Percentiles rank a stretch among this genome's conserved stretches.
Conservation (phyloP, 768 basidiomycete species). For the Hygrophorus pudorinus region DNA sequence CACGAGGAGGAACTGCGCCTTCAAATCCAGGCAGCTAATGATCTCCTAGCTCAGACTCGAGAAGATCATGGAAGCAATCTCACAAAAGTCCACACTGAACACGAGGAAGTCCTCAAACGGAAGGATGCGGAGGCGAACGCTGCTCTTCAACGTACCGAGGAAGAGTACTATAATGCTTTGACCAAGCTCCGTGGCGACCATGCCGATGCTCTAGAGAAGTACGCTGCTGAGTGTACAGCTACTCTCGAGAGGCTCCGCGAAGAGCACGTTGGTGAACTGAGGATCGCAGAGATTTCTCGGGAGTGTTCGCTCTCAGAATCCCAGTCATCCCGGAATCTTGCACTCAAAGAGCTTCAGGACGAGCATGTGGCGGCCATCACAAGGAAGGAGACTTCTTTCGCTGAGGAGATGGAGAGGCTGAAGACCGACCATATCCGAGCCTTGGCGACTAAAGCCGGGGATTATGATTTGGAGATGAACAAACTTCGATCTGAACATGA, state of each 20-base stretch:
- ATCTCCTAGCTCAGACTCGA: constrained; percentile 34
- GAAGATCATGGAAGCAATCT: constrained; percentile 47
- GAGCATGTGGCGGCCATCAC: constrained; percentile 60
- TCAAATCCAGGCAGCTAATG: constrained; percentile 45
- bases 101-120: constrained; percentile 45
- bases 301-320: constrained; percentile 71
- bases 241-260: constrained; percentile 62
- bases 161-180: constrained; percentile 74
- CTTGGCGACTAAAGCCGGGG: constrained; percentile 48
- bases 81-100: constrained; percentile 38
- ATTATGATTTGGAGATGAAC: constrained; percentile 49
- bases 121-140: constrained; percentile 51
- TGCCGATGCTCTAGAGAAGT: constrained; percentile 50
- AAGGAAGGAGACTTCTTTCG: constrained; percentile 55
- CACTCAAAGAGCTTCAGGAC: constrained; percentile 58
- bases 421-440: constrained; percentile 52
- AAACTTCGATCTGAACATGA: constrained; percentile 54
- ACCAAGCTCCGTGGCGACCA: constrained; percentile 71
- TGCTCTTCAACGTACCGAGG: constrained; percentile 65
- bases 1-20: constrained; percentile 45
- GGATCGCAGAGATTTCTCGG: constrained; percentile 64
- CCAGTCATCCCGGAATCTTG: constrained; percentile 51
- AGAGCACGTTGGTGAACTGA: constrained; percentile 66
- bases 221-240: constrained; percentile 48
- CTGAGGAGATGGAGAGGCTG: constrained; percentile 55